A percentile compares a stretch with the other conserved stretches of the same genome.
phyloP scores from a whole-genome alignment of 2,329 filamentous ascomycete genomes.

The Phaeosphaeriaceae sp. region DNA sequence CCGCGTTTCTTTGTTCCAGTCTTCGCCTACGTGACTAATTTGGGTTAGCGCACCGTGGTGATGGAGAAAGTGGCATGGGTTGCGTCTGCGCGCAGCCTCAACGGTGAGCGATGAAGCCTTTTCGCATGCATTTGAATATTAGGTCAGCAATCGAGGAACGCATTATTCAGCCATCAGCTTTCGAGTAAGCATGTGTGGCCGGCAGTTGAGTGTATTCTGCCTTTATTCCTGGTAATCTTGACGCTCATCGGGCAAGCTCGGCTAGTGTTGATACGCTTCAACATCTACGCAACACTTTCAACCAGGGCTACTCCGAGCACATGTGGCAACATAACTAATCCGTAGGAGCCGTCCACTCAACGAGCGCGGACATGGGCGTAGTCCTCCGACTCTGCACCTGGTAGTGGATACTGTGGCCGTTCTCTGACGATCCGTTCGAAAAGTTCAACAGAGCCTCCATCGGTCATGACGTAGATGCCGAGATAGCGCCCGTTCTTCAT shows the following conservation, averaged over 20 bases:
- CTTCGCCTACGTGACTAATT: background rate
- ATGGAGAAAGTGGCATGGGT: background rate
- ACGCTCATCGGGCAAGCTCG: background rate
- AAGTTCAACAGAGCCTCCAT: conserved; percentile 1
- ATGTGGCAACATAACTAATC: background rate
- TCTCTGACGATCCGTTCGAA: background rate
- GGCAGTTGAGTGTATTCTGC: background rate
- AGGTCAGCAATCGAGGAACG: background rate
- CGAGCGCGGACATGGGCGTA: background rate
- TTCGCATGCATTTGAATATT: background rate
- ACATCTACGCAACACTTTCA: background rate
- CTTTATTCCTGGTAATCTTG: background rate
- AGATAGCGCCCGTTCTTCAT: background rate
- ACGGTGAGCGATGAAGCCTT: background rate
- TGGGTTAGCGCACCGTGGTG: background rate
- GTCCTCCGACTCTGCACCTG: background rate
- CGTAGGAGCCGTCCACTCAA: background rate
- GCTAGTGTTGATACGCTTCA: background rate
- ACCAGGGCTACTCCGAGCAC: background rate
- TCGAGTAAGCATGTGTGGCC: background rate
- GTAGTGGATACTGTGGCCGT: background rate
- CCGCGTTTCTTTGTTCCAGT: background rate
- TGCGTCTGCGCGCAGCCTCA: background rate
- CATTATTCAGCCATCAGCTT: background rate
- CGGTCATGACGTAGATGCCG: conserved; percentile 1